A percentile compares a stretch with the other conserved stretches of the same genome.
Conservation (phyloP, 139 green algal genomes). For the Micractinium conductrix region DNA sequence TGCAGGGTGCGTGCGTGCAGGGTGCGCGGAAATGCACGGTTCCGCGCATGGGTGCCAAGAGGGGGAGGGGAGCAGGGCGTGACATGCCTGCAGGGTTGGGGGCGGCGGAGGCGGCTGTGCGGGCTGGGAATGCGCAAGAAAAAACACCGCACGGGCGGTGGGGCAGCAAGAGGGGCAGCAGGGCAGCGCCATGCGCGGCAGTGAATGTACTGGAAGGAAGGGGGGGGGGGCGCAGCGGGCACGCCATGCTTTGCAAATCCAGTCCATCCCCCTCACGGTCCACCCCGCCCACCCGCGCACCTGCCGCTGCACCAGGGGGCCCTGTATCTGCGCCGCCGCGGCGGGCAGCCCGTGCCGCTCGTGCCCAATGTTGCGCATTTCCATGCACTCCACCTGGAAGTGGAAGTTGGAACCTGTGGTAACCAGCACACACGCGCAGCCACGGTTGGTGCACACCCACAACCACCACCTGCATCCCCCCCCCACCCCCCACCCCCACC, state of each 20-base stretch:
- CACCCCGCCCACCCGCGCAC: slow-evolving; percentile 39
- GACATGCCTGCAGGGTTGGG: not conserved
- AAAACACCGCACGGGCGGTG: not conserved
- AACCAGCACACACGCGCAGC: not conserved
- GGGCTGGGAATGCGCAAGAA: not conserved
- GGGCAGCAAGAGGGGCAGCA: not conserved
- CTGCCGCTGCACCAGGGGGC: slow-evolving; percentile 73
- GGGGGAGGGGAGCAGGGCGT: too few relatives aligned
- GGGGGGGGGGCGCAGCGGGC: not conserved
- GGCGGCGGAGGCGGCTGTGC: too few relatives aligned
- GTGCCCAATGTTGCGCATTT: slow-evolving; percentile 67
- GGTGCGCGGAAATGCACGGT: too few relatives aligned
- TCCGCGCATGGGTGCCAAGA: too few relatives aligned
- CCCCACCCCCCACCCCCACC: too few relatives aligned
- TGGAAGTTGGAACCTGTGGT: too few relatives aligned
- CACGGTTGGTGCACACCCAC: not conserved
- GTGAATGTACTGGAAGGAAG: not conserved
- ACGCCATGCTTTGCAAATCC: not conserved
- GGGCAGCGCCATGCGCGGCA: not conserved
- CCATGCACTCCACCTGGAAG: slow-evolving; percentile 72
- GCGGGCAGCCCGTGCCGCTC: slow-evolving; percentile 53
- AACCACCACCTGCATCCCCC: too few relatives aligned
- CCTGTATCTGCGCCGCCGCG: slow-evolving; percentile 52
- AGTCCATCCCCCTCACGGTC: not conserved
- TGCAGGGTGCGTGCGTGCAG: too few relatives aligned